Conservation (phyloP, 176 grass and related monocot species). For the Eleusine indica region DNA sequence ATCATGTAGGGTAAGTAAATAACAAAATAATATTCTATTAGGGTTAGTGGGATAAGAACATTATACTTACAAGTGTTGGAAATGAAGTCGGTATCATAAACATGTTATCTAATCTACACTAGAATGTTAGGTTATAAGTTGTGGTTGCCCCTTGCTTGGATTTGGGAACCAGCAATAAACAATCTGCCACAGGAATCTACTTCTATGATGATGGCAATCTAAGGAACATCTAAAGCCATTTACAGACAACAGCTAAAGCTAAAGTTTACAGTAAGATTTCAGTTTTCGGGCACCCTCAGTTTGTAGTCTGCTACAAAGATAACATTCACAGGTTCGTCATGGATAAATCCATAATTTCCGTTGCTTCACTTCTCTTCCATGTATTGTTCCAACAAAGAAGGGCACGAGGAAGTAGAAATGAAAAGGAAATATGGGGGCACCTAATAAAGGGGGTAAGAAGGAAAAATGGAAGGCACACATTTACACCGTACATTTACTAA, state of each 20-base stretch:
- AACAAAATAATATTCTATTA: not conserved
- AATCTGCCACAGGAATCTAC: not conserved
- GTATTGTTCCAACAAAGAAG: slow-evolving; percentile 41
- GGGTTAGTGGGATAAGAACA: not conserved
- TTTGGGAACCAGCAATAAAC: slow-evolving; percentile 16
- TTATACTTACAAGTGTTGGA: slow-evolving; percentile 18
- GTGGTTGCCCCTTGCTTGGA: slow-evolving; percentile 20
- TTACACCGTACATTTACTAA: slow-evolving; percentile 48
- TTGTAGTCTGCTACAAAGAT: slow-evolving; percentile 35
- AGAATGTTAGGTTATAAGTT: slow-evolving; percentile 35
- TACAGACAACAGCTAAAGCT: slow-evolving; percentile 33
- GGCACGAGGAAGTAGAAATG: slow-evolving; percentile 30
- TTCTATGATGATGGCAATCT: slow-evolving; percentile 20
- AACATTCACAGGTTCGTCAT: slow-evolving; percentile 41
- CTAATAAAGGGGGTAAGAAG: slow-evolving; percentile 25
- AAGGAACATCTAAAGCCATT: slow-evolving; percentile 14
- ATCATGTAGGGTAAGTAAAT: not conserved
- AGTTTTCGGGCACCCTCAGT: slow-evolving; percentile 22
- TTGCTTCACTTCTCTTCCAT: slow-evolving; percentile 72
- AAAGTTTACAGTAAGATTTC: slow-evolving; percentile 39
- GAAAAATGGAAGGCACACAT: slow-evolving; percentile 50
- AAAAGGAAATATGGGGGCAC: slow-evolving; percentile 29
- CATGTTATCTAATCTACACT: slow-evolving; percentile 43
- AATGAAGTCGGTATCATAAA: slow-evolving; percentile 25
- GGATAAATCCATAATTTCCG: slow-evolving; percentile 49